Evolutionary conservation across 2,329 filamentous ascomycete genomes (phyloP), one percentile per base, ranked within the genome.

Genomic region (Chrysosporium queenslandicum): DNA sequence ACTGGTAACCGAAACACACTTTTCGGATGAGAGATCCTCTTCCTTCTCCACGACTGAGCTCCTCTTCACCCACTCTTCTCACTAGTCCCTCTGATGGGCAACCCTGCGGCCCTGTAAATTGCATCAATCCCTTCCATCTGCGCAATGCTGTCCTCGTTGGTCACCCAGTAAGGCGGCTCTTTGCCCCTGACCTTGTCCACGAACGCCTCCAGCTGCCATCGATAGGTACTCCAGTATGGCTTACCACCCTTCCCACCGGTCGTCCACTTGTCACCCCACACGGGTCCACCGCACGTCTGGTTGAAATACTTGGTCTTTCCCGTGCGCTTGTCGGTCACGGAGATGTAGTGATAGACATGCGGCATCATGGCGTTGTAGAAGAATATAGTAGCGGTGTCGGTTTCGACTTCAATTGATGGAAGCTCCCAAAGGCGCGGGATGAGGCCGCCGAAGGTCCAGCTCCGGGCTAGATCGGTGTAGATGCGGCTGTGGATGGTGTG

Each of bases 301-400:
- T 62, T 67, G 41, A 58, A 41, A 39, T 59, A 59, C 4, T 53
- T 50, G 11, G 55, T 59, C 48, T 58, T 58, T 0, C 64, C 64
- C 0, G 63, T 66, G 1, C 57, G 54, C 55, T 64, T 63, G 20
- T 63, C 60, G 1, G 50, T 60, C 41, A 68, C 57, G 12, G 61
- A 55, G 46, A 68, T 66, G 30, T 63, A 64, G 39, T 66, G 64
- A 50, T 65, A 65, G 23, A 69, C 32, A 54, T 67, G 64, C 42
- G 65, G 63, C 62, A 66, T 66, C 59, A 66, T 62, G 8, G 60
- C 61, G 40, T 64, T 66, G 55, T 64, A 66, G 50, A 63, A 67
- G 52, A 58, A 61, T 27, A 65, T 58, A 14, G 61, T 59, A 2
- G 65, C 63, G 30, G 58, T 59, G 39, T 62, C 63, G 1, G 61